A percentile compares a stretch with the other conserved stretches of the same genome.
phyloP scores from a whole-genome alignment of 805 yeast genomes.

The Ogataea zsoltii region DNA sequence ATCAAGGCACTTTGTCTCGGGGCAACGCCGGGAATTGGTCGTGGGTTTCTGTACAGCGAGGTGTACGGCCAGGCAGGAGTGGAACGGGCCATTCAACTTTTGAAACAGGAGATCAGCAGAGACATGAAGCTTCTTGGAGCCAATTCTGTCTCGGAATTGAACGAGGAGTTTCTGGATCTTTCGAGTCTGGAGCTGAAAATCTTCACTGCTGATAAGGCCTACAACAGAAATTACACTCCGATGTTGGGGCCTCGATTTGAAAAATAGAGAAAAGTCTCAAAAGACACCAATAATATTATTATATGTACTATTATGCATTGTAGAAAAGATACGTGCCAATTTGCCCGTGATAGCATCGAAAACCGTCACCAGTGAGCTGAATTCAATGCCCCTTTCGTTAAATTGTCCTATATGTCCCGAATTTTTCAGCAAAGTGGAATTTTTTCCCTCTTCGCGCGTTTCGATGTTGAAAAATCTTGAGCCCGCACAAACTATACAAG shows the following conservation, averaged over 20 bases:
- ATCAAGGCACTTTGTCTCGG: constrained; percentile 46
- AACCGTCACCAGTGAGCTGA: no score
- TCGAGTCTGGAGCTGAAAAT: constrained; percentile 59
- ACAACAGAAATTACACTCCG: constrained; percentile 41
- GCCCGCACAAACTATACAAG: no score
- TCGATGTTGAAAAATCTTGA: no score
- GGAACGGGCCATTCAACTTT: constrained; percentile 54
- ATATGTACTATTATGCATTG: not conserved
- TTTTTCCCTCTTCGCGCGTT: no score
- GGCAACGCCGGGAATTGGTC: constrained; percentile 63
- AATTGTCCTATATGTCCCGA: no score
- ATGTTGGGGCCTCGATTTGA: constrained; percentile 34
- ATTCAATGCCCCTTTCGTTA: no score
- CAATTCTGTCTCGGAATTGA: constrained; percentile 32
- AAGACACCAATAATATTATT: constrained; percentile 52
- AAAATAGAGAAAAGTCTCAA: constrained; percentile 3
- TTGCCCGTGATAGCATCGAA: no score
- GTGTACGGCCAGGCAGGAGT: constrained; percentile 81
- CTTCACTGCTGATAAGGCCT: constrained; percentile 64
- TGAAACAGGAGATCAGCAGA: constrained; percentile 57
- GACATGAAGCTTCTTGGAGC: constrained; percentile 68
- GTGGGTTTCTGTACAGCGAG: constrained; percentile 77
- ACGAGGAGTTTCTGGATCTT: constrained; percentile 54
- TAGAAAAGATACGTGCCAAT: no score
- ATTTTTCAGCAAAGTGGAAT: not conserved